Evolutionary conservation across 2,329 filamentous ascomycete genomes (phyloP).

Genomic region (Monosporascus sp.): DNA sequence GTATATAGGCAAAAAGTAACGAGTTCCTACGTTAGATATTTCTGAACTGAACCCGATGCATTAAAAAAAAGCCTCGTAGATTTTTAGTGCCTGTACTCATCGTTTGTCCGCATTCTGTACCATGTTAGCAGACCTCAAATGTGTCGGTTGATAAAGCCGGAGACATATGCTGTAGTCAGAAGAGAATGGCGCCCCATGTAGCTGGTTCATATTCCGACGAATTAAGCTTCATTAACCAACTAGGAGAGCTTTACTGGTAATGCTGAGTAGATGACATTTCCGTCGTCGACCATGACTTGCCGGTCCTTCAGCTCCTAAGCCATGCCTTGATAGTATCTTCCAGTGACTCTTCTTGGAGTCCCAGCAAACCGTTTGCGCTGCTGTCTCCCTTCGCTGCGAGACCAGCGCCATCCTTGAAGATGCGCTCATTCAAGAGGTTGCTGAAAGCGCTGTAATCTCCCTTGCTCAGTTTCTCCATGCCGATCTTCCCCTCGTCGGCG

Average conservation of each 20-base stretch:
- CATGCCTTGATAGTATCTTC: constrained; percentile 16
- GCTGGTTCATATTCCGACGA: no score
- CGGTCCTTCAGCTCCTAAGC: constrained; percentile 9
- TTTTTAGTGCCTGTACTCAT: no score
- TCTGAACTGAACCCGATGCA: no score
- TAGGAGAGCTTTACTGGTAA: no score
- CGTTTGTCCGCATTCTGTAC: no score
- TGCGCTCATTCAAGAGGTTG: constrained; percentile 16
- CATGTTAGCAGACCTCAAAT: no score
- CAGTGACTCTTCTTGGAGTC: constrained; percentile 21
- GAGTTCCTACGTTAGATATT: background rate
- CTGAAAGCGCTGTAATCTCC: constrained; percentile 32
- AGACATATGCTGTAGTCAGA: no score
- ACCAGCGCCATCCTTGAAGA: constrained; percentile 21
- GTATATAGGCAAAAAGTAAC: background rate
- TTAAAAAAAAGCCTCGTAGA: no score
- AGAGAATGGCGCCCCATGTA: no score
- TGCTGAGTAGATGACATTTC: background rate
- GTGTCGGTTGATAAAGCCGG: no score
- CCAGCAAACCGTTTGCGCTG: constrained; percentile 18
- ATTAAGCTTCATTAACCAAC: no score
- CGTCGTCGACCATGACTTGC: no score
- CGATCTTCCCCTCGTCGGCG: constrained; percentile 31
- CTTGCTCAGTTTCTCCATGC: constrained; percentile 35
- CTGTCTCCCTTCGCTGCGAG: constrained; percentile 14